Conservation (phyloP, 2,329 filamentous ascomycete genomes). For the Colletotrichum chrysophilum region DNA sequence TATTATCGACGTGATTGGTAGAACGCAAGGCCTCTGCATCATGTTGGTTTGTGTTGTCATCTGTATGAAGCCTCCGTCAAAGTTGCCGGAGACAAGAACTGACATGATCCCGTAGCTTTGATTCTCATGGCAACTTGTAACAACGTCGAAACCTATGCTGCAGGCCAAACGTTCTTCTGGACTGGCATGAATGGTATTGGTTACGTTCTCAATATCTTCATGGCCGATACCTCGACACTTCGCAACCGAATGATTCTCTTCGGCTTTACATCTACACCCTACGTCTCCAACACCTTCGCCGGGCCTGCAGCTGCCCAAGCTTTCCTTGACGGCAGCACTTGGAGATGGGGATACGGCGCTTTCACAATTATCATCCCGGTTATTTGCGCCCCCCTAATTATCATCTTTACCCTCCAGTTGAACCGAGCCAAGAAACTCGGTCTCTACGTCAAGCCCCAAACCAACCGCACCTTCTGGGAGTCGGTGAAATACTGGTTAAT, state of each 20-base stretch:
- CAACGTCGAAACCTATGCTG: constrained; percentile 50
- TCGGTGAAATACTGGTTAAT: constrained; percentile 24
- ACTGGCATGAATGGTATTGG: constrained; percentile 45
- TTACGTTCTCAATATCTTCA: constrained; percentile 34
- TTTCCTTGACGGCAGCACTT: constrained; percentile 28
- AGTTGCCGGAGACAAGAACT: constrained; percentile 11
- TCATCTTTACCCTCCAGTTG: constrained; percentile 18
- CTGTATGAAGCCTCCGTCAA: background rate
- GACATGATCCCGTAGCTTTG: constrained; percentile 43
- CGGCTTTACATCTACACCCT: constrained; percentile 36
- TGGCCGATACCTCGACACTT: constrained; percentile 35
- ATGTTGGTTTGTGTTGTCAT: constrained; percentile 25
- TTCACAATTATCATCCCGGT: constrained; percentile 62
- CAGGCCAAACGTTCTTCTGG: constrained; percentile 60
- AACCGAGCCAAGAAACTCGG: constrained; percentile 19
- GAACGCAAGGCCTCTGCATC: constrained; percentile 38
- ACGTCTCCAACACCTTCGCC: constrained; percentile 40
- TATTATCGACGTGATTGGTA: constrained; percentile 42
- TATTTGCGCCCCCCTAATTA: constrained; percentile 6
- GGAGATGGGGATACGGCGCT: constrained; percentile 52
- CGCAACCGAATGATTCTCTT: constrained; percentile 36
- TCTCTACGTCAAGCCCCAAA: constrained; percentile 24
- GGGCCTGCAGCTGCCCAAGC: constrained; percentile 29
- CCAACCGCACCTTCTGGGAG: constrained; percentile 5
- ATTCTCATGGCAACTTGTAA: constrained; percentile 64